phyloP scores from a whole-genome alignment of 306 rosid genomes.

The Lathyrus sativus region DNA sequence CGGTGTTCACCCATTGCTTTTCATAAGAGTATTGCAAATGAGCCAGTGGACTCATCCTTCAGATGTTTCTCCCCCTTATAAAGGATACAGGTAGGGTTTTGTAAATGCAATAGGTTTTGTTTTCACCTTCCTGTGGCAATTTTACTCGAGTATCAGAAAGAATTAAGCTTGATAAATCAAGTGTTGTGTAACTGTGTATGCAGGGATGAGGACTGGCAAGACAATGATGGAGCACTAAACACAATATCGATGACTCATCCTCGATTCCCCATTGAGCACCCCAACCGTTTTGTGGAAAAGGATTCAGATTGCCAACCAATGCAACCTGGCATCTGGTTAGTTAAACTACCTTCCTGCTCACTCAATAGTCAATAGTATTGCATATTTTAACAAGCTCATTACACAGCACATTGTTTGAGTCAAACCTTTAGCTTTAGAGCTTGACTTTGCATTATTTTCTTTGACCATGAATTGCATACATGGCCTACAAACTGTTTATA shows the following conservation, averaged over 20 bases:
- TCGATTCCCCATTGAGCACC: conserved; percentile 81
- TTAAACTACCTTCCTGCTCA: not conserved
- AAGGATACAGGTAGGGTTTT: conserved; percentile 79
- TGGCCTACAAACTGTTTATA: conserved; percentile 9
- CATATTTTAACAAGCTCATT: not conserved
- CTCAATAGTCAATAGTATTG: not conserved
- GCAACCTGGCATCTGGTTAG: conserved; percentile 76
- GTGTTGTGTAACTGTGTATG: conserved; percentile 32
- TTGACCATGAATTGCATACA: not conserved
- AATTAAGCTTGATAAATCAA: conserved; percentile 19
- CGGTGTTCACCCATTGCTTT: conserved; percentile 82
- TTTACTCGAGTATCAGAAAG: not conserved
- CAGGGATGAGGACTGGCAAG: conserved; percentile 98
- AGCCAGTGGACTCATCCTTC: conserved; percentile 92
- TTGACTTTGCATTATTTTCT: conserved; percentile 31
- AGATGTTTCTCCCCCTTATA: conserved; percentile 79
- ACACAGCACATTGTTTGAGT: conserved; percentile 9
- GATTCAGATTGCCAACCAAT: conserved; percentile 84
- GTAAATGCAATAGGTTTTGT: conserved; percentile 11
- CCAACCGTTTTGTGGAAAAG: conserved; percentile 60
- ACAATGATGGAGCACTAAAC: conserved; percentile 96
- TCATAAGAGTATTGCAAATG: conserved; percentile 87
- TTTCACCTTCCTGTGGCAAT: not conserved
- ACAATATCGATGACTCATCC: conserved; percentile 97
- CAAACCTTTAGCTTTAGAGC: conserved; percentile 15